phyloP scores from a whole-genome alignment of 2,329 filamentous ascomycete species.

The Chaetomiaceae sp. region DNA sequence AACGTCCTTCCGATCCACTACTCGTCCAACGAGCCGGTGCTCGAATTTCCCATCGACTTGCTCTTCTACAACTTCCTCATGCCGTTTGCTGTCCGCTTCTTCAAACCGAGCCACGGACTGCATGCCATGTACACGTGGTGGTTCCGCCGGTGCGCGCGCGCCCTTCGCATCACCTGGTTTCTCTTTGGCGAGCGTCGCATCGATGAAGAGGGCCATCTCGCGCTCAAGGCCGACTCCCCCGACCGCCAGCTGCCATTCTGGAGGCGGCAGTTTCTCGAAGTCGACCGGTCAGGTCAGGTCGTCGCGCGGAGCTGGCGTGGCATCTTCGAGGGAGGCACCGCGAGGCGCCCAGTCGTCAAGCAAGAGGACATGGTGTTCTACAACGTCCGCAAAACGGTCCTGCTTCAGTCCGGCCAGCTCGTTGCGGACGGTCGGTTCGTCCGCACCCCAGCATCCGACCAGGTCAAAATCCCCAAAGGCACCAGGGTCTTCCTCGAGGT shows the following conservation, averaged over 20 bases:
- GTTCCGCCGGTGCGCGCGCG: slow-evolving; percentile 81
- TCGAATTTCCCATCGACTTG: slow-evolving; percentile 92
- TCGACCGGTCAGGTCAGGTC: slow-evolving; percentile 39
- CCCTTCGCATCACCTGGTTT: slow-evolving; percentile 81
- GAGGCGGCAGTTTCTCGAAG: slow-evolving; percentile 43
- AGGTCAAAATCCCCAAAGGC: slow-evolving; percentile 88
- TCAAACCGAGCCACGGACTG: slow-evolving; percentile 79
- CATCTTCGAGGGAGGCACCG: slow-evolving; percentile 45
- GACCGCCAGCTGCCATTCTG: slow-evolving; percentile 35
- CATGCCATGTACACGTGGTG: slow-evolving; percentile 92
- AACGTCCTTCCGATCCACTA: slow-evolving; percentile 86
- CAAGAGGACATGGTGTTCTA: slow-evolving; percentile 34
- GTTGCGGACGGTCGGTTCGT: slow-evolving; percentile 75
- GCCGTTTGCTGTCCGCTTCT: slow-evolving; percentile 76
- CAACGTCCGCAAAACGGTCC: slow-evolving; percentile 38
- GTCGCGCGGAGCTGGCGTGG: slow-evolving; percentile 55
- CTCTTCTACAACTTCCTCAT: slow-evolving; percentile 97
- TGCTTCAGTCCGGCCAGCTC: slow-evolving; percentile 51
- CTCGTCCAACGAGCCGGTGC: slow-evolving; percentile 83
- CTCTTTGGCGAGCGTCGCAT: slow-evolving; percentile 77
- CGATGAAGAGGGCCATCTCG: slow-evolving; percentile 74
- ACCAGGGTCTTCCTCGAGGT: slow-evolving; percentile 75
- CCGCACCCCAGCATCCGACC: slow-evolving; percentile 88
- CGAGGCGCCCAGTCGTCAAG: slow-evolving; percentile 34
- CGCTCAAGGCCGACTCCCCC: slow-evolving; percentile 37